Evolutionary conservation across 371 early-diverging fungal species (phyloP).

Genomic region (Fennellomyces sp.): DNA sequence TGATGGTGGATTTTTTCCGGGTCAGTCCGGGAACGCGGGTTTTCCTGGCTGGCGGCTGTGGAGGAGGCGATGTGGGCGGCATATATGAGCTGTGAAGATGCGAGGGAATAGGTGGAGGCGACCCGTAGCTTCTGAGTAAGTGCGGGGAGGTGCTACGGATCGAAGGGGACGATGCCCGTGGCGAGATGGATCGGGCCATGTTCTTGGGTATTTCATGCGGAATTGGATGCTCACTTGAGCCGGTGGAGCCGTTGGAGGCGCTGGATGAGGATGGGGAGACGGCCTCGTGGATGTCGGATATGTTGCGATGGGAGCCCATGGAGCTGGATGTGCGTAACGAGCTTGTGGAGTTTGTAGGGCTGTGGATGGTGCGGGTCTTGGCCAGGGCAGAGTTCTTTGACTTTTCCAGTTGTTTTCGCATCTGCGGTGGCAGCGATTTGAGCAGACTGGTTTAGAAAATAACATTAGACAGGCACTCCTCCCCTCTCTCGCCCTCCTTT

Average conservation of each 20-base stretch:
- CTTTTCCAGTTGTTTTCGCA: constrained; percentile 41
- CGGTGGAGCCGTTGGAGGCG: constrained; percentile 20
- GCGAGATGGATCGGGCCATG: constrained; percentile 29
- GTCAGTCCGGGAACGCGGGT: constrained; percentile 38
- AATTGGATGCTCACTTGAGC: constrained; percentile 14
- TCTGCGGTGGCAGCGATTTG: constrained; percentile 19
- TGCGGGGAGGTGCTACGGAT: constrained; percentile 97
- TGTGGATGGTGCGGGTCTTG: constrained; percentile 17
- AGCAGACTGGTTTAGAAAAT: constrained; percentile 24
- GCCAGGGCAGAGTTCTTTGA: constrained; percentile 15
- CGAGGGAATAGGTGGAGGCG: constrained; percentile 30
- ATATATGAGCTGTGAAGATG: constrained; percentile 18
- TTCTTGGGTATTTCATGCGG: constrained; percentile 20
- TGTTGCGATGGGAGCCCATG: constrained; percentile 28
- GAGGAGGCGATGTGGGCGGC: constrained; percentile 15
- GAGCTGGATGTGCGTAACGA: constrained; percentile 33
- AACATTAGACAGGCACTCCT: not conserved
- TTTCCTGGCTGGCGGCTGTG: constrained; percentile 24
- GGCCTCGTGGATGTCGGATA: constrained; percentile 22
- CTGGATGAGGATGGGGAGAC: constrained; percentile 23
- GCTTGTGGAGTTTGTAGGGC: constrained; percentile 34
- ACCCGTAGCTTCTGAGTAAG: constrained; percentile 14
- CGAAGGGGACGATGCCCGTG: constrained; percentile 90
- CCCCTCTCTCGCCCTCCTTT: not conserved
- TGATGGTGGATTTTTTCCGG: constrained; percentile 40